Evolutionary conservation across 192 early-diverging fungal genomes (phyloP), one percentile per base, ranked within the genome.

Genomic region (Lobulomyces angularis): DNA sequence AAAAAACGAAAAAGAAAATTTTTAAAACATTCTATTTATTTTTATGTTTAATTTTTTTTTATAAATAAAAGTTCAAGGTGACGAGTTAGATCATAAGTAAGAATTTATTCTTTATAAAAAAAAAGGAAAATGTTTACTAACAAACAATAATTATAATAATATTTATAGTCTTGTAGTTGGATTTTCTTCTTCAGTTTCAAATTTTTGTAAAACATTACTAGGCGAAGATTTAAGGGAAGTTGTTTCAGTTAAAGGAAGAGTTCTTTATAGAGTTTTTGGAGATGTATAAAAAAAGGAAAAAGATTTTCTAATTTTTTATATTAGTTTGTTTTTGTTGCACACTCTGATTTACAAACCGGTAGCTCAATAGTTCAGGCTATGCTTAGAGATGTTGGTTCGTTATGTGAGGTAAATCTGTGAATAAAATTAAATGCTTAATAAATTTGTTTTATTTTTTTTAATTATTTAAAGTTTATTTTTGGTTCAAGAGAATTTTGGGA

Each of bases 181-280:
- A n/a, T 77, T 77, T 45, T 61, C 73, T 8, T 65, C 72, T 3
- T 77, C 73, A 1, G 46, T 72, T 1, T 65, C 72, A 4, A 76
- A 77, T 46, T 77, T 77, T 43, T 65, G 61, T 36, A 48, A 52
- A 18, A 64, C 70, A 18, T 48, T 77, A 22, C 48, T 77, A 20
- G 66, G 64, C 8, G 74, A 77, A 42, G 62, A 73, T 21, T 55
- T 77, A 20, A 54, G 53, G 20, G 73, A 77, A 47, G 59, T 77
- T 18, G 43, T 67, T 8, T 63, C 69, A 2, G 21, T 51, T 11
- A 59, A 61, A 35, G 60, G 73, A 8, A 27, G 61, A 27, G 67
- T 77, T 21, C 22, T 71, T 3, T 66, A 66, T 43, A 68, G 61
- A 35, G 61, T 69, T 38, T 61, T 63, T 37, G 72, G 69, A 19